Conservation (phyloP, 306 rosid genomes). For the Rosa chinensis region DNA sequence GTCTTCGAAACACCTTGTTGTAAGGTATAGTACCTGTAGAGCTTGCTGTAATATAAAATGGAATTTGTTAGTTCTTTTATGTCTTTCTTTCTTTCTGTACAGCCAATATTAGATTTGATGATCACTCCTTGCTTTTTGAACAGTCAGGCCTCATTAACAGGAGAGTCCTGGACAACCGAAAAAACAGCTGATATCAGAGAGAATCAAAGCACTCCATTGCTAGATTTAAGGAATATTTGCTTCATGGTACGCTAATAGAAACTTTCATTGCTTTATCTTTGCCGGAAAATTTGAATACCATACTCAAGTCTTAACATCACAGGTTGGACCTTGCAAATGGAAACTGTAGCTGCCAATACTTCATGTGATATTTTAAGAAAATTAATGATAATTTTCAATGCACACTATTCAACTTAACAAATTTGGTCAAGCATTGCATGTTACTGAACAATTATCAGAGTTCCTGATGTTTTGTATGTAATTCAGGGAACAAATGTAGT, state of each 20-base stretch:
- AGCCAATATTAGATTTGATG: slow-evolving; percentile 14
- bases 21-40: slow-evolving; percentile 48
- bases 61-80: slow-evolving; percentile 16
- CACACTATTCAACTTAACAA: neutral
- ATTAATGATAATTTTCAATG: neutral
- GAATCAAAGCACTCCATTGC: slow-evolving; percentile 56
- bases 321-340: neutral
- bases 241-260: slow-evolving; percentile 56
- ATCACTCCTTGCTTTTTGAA: slow-evolving; percentile 39
- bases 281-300: neutral
- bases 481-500: slow-evolving; percentile 85
- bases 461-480: neutral
- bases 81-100: slow-evolving; percentile 11
- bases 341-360: neutral
- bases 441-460: neutral
- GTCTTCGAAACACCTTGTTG: slow-evolving; percentile 79
- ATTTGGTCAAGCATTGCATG: neutral
- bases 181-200: slow-evolving; percentile 69
- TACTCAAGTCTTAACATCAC: neutral
- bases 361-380: neutral
- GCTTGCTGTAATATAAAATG: slow-evolving; percentile 13
- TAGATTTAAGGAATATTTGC: slow-evolving; percentile 77
- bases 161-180: slow-evolving; percentile 67
- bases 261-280: slow-evolving; percentile 9
- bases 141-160: slow-evolving; percentile 92